Conservation (phyloP, 176 grass and related monocot species). For the Alopecurus myosuroides region DNA sequence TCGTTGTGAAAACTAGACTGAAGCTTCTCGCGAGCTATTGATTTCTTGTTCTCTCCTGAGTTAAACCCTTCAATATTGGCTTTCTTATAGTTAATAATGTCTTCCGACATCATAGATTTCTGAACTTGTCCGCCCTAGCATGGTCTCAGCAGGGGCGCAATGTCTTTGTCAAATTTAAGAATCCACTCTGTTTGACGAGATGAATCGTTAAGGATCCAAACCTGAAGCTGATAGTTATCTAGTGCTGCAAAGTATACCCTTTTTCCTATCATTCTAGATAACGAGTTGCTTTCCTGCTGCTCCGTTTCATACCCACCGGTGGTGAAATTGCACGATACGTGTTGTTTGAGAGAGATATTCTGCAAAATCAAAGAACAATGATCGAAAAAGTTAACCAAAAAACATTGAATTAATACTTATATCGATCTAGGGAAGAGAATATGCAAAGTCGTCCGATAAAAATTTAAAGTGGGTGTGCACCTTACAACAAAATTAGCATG, state of each 20-base stretch:
- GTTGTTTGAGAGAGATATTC: background rate
- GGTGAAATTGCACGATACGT: background rate
- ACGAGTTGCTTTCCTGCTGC: background rate
- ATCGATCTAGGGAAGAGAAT: background rate
- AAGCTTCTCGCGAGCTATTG: background rate
- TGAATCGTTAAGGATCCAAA: background rate
- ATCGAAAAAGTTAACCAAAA: background rate
- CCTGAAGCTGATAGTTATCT: background rate
- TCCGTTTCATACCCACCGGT: background rate
- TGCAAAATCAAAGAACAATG: background rate
- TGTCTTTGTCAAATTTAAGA: background rate
- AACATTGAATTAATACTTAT: background rate
- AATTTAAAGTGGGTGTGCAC: background rate
- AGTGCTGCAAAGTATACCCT: background rate
- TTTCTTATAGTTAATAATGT: background rate
- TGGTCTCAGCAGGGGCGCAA: background rate
- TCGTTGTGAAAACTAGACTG: background rate
- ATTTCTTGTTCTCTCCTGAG: background rate
- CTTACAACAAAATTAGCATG: background rate
- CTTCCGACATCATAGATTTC: background rate
- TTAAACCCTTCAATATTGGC: background rate
- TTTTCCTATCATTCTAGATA: background rate
- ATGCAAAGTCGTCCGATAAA: background rate
- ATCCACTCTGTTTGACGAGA: background rate
- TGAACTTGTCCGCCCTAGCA: background rate